Base-by-base conservation (phyloP, 108 stramenopile species). In the Epithemia pelagica region DNA sequence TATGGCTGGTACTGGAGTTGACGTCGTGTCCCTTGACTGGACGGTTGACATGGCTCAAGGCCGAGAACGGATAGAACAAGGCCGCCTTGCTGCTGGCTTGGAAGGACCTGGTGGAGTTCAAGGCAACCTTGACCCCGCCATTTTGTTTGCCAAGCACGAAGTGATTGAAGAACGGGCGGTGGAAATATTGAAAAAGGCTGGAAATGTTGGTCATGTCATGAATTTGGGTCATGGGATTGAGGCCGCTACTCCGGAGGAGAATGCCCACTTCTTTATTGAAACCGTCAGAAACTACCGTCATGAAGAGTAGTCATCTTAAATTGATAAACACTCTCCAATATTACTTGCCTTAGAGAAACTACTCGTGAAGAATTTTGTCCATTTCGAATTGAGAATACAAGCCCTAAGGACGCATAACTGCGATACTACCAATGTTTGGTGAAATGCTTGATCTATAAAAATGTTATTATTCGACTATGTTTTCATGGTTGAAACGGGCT, bases 171-270 rank as follows among this genome's bases (percentile, higher is more conserved):
- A 96, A 77, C 83, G 94, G 20, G 83, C 98, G 21, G 87, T 95
- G 61, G 96, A 96, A 67, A 97, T 99, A 51, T 64, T 98, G 64
- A 85, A 75, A 64, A 90, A 90, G 74, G 96, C 92, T 23, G 96
- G 91, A 20, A 71, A 73, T 22, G 87, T 78, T 32, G 96, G 96
- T 7, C 98, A 98, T 69, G 92, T 97, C 2, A 98, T 98, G 98
- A 98, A 98, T 80, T 76, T 98, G 59, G 98, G 98, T 53, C 98
- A 98, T 78, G 98, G 98, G 27, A 98, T 98, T 67, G 96, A 98
- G 57, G 96, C 96, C 28, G 80, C 76, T 52, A 98, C 98, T 27
- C 77, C 94, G 0, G 98, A 98, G 61, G 96, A 96, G 65, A 96
- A 97, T 67, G 96, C 96, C 22, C 82, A 85, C 61, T 93, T 83